Conservation (phyloP, 176 grass and related monocot genomes). For the Guadua angustifolia region DNA sequence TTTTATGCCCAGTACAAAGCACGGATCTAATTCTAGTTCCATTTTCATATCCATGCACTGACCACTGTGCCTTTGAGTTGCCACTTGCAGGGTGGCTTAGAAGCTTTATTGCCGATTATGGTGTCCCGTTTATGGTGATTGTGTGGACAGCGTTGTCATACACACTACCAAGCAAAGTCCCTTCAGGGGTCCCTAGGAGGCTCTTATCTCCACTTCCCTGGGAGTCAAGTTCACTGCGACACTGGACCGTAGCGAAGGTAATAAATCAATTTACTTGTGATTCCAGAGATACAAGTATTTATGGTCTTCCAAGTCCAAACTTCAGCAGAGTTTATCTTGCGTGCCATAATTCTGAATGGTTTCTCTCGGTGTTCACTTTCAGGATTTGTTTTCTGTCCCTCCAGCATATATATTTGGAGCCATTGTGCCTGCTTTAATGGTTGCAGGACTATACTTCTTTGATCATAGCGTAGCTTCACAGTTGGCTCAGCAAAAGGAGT, state of each 20-base stretch:
- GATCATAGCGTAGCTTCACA: too few relatives aligned
- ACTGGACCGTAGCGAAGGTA: too few relatives aligned
- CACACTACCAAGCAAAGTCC: constrained; percentile 63
- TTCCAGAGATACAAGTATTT: background rate
- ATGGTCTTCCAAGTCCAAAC: background rate
- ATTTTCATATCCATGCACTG: constrained; percentile 5
- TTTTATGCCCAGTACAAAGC: background rate
- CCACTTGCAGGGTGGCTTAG: constrained; percentile 74
- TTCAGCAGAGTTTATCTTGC: background rate
- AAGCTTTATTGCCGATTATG: constrained; percentile 86
- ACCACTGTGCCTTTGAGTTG: constrained; percentile 13
- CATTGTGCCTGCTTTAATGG: too few relatives aligned
- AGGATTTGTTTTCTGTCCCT: too few relatives aligned
- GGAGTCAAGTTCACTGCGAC: too few relatives aligned
- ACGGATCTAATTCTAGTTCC: background rate
- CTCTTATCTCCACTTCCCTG: constrained; percentile 49
- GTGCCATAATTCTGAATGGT: constrained; percentile 11
- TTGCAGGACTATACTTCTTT: too few relatives aligned
- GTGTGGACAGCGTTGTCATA: constrained; percentile 87
- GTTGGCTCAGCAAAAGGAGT: too few relatives aligned
- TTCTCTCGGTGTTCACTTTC: background rate
- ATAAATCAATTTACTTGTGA: background rate
- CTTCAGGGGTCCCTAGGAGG: constrained; percentile 76
- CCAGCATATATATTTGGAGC: too few relatives aligned
- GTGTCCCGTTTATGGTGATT: constrained; percentile 91